Percentiles rank a stretch among this genome's conserved stretches.
Evolutionary conservation across 352 stramenopile species (phyloP).

Genomic region (Phytophthora quininea): DNA sequence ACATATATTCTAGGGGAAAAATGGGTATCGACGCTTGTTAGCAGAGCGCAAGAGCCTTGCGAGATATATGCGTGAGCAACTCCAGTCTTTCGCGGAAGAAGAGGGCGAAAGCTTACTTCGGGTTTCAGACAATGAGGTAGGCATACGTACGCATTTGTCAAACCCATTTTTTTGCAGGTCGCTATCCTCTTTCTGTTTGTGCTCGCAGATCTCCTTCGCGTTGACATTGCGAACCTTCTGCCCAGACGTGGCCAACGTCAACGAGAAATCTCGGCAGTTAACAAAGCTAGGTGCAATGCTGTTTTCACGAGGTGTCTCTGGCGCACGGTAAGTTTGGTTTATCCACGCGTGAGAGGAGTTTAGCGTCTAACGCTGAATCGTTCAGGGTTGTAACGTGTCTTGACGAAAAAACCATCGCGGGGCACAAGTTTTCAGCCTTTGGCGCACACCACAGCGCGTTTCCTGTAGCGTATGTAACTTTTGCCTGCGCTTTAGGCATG

Average conservation of each 20-base stretch:
- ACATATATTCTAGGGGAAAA: conserved; percentile 43
- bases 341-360: background rate
- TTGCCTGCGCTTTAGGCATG: conserved; percentile 97
- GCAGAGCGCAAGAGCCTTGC: conserved; percentile 83
- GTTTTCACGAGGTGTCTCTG: conserved; percentile 94
- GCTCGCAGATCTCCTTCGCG: conserved; percentile 74
- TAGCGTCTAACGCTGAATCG: background rate
- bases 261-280: conserved; percentile 47
- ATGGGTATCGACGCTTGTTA: conserved; percentile 91
- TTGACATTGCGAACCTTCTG: conserved; percentile 91
- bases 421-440: conserved; percentile 92
- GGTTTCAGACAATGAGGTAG: conserved; percentile 91
- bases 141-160: background rate
- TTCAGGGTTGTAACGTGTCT: conserved; percentile 88
- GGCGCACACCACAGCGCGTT: conserved; percentile 92
- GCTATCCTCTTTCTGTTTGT: background rate
- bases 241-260: conserved; percentile 21
- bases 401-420: conserved; percentile 90
- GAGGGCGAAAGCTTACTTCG: conserved; percentile 92
- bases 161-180: background rate
- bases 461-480: conserved; percentile 94
- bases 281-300: conserved; percentile 98
- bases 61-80: conserved; percentile 71
- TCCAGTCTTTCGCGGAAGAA: conserved; percentile 77
- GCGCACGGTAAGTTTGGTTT: conserved; percentile 73